Evolutionary conservation across 2,329 filamentous ascomycete species (phyloP), one percentile per base, ranked within the genome.

Genomic region (Claviceps sp.): DNA sequence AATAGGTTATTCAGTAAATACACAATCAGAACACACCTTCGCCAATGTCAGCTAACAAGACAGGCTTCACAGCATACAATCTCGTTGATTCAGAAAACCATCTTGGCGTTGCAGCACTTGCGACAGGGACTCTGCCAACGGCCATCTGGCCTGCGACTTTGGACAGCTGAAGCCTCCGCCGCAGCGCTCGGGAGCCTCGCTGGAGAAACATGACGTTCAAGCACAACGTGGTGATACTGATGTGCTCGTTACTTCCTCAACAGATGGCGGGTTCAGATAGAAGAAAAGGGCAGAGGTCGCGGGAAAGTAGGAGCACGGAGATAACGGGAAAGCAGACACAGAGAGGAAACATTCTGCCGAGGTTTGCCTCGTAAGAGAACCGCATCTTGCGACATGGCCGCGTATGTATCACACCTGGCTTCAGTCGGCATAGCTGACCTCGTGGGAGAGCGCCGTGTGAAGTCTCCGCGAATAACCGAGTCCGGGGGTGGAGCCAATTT

Each of bases 41-140:
- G 49, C 88, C 88, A 67, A 94, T 93, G 63, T 94, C 88, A 56
- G 88, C 87, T 54, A 94, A 70, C 42, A 91, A 62, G 54, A 93
- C 89, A 1, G 88, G 87, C 69, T 91, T 91, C 46, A 93, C 75
- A 1, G 76, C 78, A 49, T 69, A 71, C 45, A 78, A 59, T 16
- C 63, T 66, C 56, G 68, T 67, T 17, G 76, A 74, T 44, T 72
- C 70, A 55, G 78, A 75, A 60, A 81, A 79, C 54, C 68, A 70
- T 59, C 74, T 70, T 29, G 66, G 58, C 4, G 37, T 23, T 51
- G 64, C 56, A 53, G 61, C 58, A 48, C 61, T 60, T 47, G 57
- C 62, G 56, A 61, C 58, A 53, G 55, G 55, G 51, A 57, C 60
- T 59, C 58, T 57, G 55, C 61, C 55, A 55, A 63, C 58, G 50